These are phyloP conservation scores for Aspergillus panamensis DNA, from an alignment of 495 filamentous ascomycete species.

Conservation along the genomic window DNA sequence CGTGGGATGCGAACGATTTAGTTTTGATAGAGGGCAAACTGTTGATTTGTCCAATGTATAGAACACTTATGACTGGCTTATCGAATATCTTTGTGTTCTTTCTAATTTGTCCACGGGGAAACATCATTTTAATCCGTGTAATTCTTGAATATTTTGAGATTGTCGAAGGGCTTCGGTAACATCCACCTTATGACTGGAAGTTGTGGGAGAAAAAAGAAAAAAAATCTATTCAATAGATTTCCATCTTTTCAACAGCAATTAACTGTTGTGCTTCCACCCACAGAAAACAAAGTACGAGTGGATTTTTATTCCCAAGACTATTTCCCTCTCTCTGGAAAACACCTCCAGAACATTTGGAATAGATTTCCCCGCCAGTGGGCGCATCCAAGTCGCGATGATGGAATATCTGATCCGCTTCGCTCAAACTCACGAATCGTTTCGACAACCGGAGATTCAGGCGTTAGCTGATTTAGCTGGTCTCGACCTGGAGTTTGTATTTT, in stretches of 20 bases:
- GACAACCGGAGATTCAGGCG: conserved; percentile 79
- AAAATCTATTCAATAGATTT: conserved; percentile 1
- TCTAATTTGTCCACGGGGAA: no score
- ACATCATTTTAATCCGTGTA: no score
- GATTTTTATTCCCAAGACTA: background rate
- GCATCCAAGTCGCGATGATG: conserved; percentile 36
- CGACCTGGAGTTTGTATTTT: conserved; percentile 66
- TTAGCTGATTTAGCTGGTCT: conserved; percentile 67
- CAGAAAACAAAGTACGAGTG: background rate
- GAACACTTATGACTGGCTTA: conserved; percentile 4
- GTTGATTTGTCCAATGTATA: conserved; percentile 13
- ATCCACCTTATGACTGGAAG: no score
- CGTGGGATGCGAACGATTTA: background rate
- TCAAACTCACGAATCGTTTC: conserved; percentile 87
- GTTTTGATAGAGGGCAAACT: conserved; percentile 9
- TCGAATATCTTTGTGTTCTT: background rate
- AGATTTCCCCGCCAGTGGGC: background rate
- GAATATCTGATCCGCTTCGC: conserved; percentile 88
- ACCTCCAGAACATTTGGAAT: background rate
- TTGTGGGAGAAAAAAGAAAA: background rate
- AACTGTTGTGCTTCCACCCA: background rate
- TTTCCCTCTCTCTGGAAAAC: background rate
- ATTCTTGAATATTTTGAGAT: no score
- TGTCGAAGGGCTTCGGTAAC: no score
- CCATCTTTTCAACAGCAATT: background rate